Conservation (phyloP, 345 rosid species). For the Salix suchowensis region DNA sequence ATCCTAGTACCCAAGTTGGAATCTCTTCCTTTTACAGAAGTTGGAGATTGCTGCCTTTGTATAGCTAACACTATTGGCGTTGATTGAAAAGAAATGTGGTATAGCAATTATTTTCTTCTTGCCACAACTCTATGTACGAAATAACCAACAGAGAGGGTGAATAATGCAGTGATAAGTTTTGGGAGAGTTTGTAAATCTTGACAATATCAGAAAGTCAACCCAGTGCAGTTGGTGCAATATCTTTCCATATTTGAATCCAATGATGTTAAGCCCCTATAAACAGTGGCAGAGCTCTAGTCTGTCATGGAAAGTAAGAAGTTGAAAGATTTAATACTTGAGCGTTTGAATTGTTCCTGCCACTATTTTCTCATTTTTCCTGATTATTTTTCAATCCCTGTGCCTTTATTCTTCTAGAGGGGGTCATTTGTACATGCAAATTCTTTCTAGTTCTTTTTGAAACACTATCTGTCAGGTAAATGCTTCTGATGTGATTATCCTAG, state of each 20-base stretch:
- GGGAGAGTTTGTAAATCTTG: neutral
- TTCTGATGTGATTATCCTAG: slow-evolving; percentile 95
- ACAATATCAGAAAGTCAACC: neutral
- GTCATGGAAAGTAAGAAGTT: neutral
- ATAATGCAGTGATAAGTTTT: neutral
- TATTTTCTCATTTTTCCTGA: neutral
- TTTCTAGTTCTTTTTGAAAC: neutral
- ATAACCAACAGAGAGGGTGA: neutral
- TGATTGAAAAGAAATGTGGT: neutral
- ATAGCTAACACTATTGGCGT: neutral
- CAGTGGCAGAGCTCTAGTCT: neutral
- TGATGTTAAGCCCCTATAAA: neutral
- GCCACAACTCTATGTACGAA: too few species aligned
- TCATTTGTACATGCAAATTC: neutral
- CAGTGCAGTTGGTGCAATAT: neutral
- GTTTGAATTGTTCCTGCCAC: neutral
- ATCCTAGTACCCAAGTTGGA: neutral
- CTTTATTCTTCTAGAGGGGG: neutral
- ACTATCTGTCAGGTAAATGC: slow-evolving; percentile 67
- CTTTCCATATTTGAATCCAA: neutral
- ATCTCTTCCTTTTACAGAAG: neutral
- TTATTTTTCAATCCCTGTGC: neutral
- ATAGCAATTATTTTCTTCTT: neutral
- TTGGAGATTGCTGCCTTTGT: neutral
- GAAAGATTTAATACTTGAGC: neutral